These are phyloP conservation scores for Meyerozyma guilliermondii DNA, from an alignment of 1,139 yeast genomes.

Conservation along the genomic window DNA sequence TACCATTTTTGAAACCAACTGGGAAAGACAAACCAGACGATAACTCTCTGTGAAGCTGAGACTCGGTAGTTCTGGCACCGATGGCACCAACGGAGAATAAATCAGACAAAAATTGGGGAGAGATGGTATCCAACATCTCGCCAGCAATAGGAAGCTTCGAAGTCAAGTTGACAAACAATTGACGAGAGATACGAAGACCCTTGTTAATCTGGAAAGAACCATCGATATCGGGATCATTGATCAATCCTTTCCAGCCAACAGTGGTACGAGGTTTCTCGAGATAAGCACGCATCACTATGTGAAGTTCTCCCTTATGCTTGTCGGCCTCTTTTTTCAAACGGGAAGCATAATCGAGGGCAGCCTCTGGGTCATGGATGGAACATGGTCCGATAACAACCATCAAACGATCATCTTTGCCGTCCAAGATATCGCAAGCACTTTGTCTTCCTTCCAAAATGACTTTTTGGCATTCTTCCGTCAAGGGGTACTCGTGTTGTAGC, in stretches of 20 bases:
- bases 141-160: slow-evolving; percentile 81
- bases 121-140: slow-evolving; percentile 95
- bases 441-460: slow-evolving; percentile 74
- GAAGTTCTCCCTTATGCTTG: slow-evolving; percentile 66
- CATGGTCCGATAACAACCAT: slow-evolving; percentile 92
- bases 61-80: slow-evolving; percentile 97
- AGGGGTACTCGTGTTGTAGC: slow-evolving; percentile 83
- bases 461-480: slow-evolving; percentile 53
- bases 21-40: slow-evolving; percentile 97
- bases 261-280: slow-evolving; percentile 98
- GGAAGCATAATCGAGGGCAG: slow-evolving; percentile 84
- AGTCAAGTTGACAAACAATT: slow-evolving; percentile 79
- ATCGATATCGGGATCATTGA: slow-evolving; percentile 95
- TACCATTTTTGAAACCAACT: slow-evolving; percentile 94
- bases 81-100: slow-evolving; percentile 92
- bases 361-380: slow-evolving; percentile 89
- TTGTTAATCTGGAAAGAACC: slow-evolving; percentile 91
- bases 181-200: slow-evolving; percentile 85
- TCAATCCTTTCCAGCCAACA: slow-evolving; percentile 98
- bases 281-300: slow-evolving; percentile 94
- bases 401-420: slow-evolving; percentile 76
- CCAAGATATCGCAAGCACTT: slow-evolving; percentile 62
- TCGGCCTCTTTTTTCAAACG: slow-evolving; percentile 57
- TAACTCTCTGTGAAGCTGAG: slow-evolving; percentile 92
- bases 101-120: slow-evolving; percentile 90